These are phyloP conservation scores for Chloroidium sp. DNA, from an alignment of 163 green algal genomes.

Conservation along the genomic window DNA sequence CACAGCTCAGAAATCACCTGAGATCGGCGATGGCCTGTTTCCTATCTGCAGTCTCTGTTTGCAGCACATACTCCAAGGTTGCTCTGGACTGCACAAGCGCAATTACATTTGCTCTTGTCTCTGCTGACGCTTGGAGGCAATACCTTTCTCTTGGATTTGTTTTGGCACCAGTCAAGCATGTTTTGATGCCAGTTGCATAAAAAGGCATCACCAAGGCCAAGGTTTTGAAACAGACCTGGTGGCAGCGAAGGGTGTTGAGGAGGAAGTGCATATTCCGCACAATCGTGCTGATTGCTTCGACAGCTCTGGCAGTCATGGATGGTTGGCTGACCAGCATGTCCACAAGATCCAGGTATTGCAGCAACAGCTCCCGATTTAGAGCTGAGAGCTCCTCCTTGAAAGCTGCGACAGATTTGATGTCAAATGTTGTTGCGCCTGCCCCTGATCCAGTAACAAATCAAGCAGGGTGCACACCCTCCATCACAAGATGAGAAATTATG, in stretches of 20 bases:
- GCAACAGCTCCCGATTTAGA: conserved; percentile 42
- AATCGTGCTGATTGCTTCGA: conserved; percentile 28
- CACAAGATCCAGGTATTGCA: conserved; percentile 34
- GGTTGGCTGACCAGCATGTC: conserved; percentile 26
- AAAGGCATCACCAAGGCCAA: too few relatives aligned
- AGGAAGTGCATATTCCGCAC: conserved; percentile 47
- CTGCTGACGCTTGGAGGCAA: too few relatives aligned
- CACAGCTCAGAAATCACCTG: too few relatives aligned
- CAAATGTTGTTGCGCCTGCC: neutral
- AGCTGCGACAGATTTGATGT: conserved; percentile 13
- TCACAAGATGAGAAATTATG: neutral
- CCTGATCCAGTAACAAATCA: neutral
- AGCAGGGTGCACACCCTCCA: neutral
- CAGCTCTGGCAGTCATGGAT: conserved; percentile 16
- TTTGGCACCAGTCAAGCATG: too few relatives aligned
- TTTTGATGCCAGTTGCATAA: too few relatives aligned
- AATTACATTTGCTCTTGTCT: too few relatives aligned
- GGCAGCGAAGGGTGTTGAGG: conserved; percentile 30
- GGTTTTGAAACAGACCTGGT: conserved; percentile 16
- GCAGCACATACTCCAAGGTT: too few relatives aligned
- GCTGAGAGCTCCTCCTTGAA: conserved; percentile 26
- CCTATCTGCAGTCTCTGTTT: too few relatives aligned
- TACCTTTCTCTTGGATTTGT: too few relatives aligned
- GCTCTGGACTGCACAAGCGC: too few relatives aligned
- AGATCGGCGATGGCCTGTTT: too few relatives aligned